A percentile compares a stretch with the other conserved stretches of the same genome.
Conservation (phyloP, 2,329 filamentous ascomycete species). For the Phaeosphaeriaceae sp. region DNA sequence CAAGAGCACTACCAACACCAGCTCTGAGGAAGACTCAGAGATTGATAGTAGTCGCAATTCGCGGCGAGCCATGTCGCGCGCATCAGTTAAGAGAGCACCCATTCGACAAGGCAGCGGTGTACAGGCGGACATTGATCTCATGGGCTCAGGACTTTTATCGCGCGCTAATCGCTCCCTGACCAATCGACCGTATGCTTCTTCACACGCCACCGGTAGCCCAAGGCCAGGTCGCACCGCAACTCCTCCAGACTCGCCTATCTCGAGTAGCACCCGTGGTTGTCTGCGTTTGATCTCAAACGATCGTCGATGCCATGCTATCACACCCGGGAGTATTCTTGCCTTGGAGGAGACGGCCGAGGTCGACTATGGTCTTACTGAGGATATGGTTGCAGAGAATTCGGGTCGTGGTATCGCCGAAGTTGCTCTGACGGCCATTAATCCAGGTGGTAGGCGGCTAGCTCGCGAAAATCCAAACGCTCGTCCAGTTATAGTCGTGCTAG, state of each 20-base stretch:
- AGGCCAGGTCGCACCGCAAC: slow-evolving; percentile 41
- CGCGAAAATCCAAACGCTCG: slow-evolving; percentile 54
- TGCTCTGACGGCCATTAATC: slow-evolving; percentile 69
- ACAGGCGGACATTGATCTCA: slow-evolving; percentile 44
- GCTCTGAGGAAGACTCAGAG: slow-evolving; percentile 47
- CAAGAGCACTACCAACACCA: slow-evolving; percentile 43
- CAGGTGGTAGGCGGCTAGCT: slow-evolving; percentile 64
- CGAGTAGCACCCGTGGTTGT: slow-evolving; percentile 34
- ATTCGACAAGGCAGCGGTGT: slow-evolving; percentile 50
- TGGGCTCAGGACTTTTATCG: slow-evolving; percentile 38
- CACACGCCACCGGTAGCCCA: slow-evolving; percentile 45
- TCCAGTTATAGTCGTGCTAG: slow-evolving; percentile 76
- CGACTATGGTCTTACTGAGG: slow-evolving; percentile 84
- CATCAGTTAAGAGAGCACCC: slow-evolving; percentile 47
- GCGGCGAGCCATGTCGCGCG: slow-evolving; percentile 47
- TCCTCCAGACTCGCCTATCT: slow-evolving; percentile 47
- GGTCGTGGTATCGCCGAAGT: slow-evolving; percentile 88
- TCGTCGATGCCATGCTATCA: slow-evolving; percentile 63
- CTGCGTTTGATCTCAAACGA: slow-evolving; percentile 63
- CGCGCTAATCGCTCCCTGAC: slow-evolving; percentile 42
- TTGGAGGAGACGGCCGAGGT: slow-evolving; percentile 89
- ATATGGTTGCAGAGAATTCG: slow-evolving; percentile 90
- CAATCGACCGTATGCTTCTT: slow-evolving; percentile 44
- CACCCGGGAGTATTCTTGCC: slow-evolving; percentile 84
- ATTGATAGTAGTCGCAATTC: slow-evolving; percentile 48